Evolutionary conservation across 2,329 filamentous ascomycete genomes (phyloP).

Genomic region (Penicillium sp.): DNA sequence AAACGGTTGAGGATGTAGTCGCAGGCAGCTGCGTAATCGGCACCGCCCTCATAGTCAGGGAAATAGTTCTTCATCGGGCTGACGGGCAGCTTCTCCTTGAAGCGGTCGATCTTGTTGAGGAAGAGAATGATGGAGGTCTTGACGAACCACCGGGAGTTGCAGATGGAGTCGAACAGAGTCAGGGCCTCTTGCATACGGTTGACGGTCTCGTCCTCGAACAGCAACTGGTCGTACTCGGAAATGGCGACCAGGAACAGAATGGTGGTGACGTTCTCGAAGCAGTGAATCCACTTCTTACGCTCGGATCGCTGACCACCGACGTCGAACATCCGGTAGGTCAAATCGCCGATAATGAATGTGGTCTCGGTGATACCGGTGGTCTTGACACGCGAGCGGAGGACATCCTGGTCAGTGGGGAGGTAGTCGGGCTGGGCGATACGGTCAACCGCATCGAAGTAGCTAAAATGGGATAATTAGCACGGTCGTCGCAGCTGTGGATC

Average conservation of each 20-base stretch:
- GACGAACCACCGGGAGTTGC: constrained; percentile 70
- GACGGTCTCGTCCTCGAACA: constrained; percentile 94
- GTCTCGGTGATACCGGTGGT: constrained; percentile 97
- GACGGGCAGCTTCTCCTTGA: constrained; percentile 71
- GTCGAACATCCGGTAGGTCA: constrained; percentile 97
- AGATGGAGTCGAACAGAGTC: constrained; percentile 69
- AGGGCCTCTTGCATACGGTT: constrained; percentile 73
- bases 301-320: constrained; percentile 94
- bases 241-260: constrained; percentile 97
- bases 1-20: constrained; percentile 99
- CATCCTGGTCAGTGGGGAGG: constrained; percentile 92
- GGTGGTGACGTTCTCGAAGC: constrained; percentile 96
- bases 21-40: constrained; percentile 92
- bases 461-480: constrained; percentile 36
- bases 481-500: neutral
- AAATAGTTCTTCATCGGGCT: constrained; percentile 76
- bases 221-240: constrained; percentile 91
- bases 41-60: constrained; percentile 80
- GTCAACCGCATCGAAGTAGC: constrained; percentile 94
- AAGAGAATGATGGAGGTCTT: constrained; percentile 72
- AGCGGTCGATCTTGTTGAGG: constrained; percentile 73
- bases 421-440: constrained; percentile 90
- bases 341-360: constrained; percentile 88
- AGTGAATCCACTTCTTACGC: constrained; percentile 99
- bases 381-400: constrained; percentile 93